Evolutionary conservation across 345 rosid genomes (phyloP), one percentile per base, ranked within the genome.

Genomic region (Gossypium sturtianum): DNA sequence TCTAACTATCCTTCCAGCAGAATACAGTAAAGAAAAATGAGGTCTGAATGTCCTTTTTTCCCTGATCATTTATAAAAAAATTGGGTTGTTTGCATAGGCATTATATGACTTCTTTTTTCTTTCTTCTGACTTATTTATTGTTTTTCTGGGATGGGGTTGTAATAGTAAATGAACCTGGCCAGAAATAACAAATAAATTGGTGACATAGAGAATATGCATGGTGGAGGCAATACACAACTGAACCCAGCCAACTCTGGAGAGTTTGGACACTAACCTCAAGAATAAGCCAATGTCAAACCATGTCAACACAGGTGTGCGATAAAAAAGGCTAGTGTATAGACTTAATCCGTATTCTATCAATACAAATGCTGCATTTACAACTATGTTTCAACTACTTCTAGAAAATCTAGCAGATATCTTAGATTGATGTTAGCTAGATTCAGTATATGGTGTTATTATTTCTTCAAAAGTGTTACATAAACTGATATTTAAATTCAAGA

Each of bases 331-430:
- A 11, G 6, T 0, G 16, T 19, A 19, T 52, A 71, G 11, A 16
- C 12, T 38, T 52, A n/a, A 54, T 51, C 43, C 49, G 34, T 9
- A 70, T 56, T 25, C 17, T 15, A 53, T 47, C 27, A 34, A 52
- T n/a, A 34, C 13, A 13, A 29, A 53, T 52, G 27, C 29, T 5
- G 17, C 27, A 9, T 4, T 12, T n/a, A 65, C 44, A 8, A 43
- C 51, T 19, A 43, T 19, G 9, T 65, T 65, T 65, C 69, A 41
- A 65, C 51, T 66, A 22, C 62, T 58, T 5, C 27, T 58, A 58
- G 13, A 22, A 20, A 58, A 12, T 59, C 34, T 23, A 59, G 38
- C 41, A 59, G 4, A 51, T 22, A 93, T 98, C 57, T 9, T 67
- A 34, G 41, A 25, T 67, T 48, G 57, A 48, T 47, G 25, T 67